Evolutionary conservation across 192 early-diverging fungal species (phyloP), one percentile per base, ranked within the genome.

Genomic region (Backusella parvicylindrica): DNA sequence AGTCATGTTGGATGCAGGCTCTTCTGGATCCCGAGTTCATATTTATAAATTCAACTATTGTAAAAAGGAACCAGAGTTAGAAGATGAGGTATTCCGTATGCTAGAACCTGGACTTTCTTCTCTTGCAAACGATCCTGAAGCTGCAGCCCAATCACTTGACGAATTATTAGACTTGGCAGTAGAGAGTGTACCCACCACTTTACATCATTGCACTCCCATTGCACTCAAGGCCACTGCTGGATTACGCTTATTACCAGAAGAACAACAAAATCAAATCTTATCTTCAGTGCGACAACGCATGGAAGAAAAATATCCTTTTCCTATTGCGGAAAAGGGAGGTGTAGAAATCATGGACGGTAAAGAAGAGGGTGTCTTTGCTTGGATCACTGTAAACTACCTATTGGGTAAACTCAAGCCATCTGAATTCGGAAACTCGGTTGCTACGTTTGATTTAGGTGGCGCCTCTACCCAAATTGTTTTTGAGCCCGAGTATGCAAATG

Each of bases 381-480:
- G 97, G 97, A 95, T 99, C 64, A 99, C 97, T 0, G 94, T 97
- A 26, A 99, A 99, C 82, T 97, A 95, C 73, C 83, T 99, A 8
- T 85, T 97, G 33, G 93, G 89, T 11, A 83, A 84, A 11, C 32
- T 82, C 0, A 69, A 83, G 74, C 37, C 35, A 18, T 38, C 70
- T 13, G 81, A 83, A 26, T 77, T 84, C 64, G 78, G 79, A 9
- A 82, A 81, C 23, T 97, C 95, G 1, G 96, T 92, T 1, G 98
- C 95, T 0, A 91, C 96, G 31, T 91, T 99, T 89, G 98, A 99
- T 79, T 87, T 99, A 72, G 98, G 98, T 41, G 98, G 98, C 60
- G 98, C 92, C 3, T 97, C 95, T 26, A 99, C 98, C 8, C 97
- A 99, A 83, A 95, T 99, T 70, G 98, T 97, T 0, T 98, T 98